These are phyloP conservation scores for Coemansia sp. DNA, from an alignment of 192 early-diverging fungal genomes.

Conservation along the genomic window DNA sequence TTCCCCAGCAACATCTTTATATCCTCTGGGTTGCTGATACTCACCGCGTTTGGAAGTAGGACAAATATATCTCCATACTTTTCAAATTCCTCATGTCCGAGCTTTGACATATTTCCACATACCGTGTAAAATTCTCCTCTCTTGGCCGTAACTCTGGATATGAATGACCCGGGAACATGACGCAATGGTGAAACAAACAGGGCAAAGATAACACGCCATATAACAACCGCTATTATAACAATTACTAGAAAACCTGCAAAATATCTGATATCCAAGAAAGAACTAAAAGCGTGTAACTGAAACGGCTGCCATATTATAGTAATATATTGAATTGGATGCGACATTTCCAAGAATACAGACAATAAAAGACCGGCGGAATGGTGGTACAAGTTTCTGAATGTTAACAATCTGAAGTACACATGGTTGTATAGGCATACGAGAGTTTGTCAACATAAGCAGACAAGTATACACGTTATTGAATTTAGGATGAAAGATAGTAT, in stretches of 20 bases:
- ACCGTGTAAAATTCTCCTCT: slow-evolving; percentile 12
- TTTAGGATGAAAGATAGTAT: too few relatives aligned
- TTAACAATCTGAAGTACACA: too few relatives aligned
- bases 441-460: too few relatives aligned
- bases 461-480: too few relatives aligned
- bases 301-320: too few relatives aligned
- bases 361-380: too few relatives aligned
- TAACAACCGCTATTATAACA: neutral
- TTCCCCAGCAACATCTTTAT: slow-evolving; percentile 32
- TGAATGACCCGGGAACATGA: slow-evolving; percentile 30
- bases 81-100: slow-evolving; percentile 23
- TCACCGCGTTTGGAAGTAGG: slow-evolving; percentile 16
- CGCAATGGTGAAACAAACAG: slow-evolving; percentile 35
- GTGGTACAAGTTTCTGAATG: too few relatives aligned
- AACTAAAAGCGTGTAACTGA: slow-evolving; percentile 33
- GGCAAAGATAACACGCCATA: slow-evolving; percentile 15
- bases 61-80: slow-evolving; percentile 42
- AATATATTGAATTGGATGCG: too few relatives aligned
- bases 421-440: too few relatives aligned
- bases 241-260: neutral
- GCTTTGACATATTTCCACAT: slow-evolving; percentile 21
- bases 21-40: slow-evolving; percentile 36
- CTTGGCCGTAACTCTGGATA: slow-evolving; percentile 25
- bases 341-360: too few relatives aligned
- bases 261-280: neutral